Evolutionary conservation across 805 yeast genomes (phyloP), one percentile per base, ranked within the genome.

Genomic region (Candida ulmi): DNA sequence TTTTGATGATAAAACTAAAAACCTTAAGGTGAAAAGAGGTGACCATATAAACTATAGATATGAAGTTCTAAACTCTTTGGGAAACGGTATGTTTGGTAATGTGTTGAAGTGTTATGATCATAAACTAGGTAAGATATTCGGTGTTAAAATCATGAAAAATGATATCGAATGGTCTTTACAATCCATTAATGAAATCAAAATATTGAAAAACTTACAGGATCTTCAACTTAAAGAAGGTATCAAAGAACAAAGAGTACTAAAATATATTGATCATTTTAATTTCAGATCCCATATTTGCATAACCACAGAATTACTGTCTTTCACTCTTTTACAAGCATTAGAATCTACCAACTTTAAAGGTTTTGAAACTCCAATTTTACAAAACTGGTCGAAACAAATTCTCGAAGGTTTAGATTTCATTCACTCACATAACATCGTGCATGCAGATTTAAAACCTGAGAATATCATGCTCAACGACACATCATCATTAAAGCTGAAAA

Each of bases 371-470:
- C 35, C 50, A 1, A 46, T 77, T 1, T 52, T 79, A 9, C 57
- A 61, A 45, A 52, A 52, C 19, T 71, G 86, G 53, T 62, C 80
- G 0, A 55, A 47, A 31, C 86, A 84, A 43, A 62, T 84, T 4
- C 59, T 85, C 12, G 56, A 64, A 8, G 90, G 86, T 0, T 57
- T 88, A 33, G 58, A 68, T n/a, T 78, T 68, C 46, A 65, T 88
- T 26, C 88, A 83, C 48, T 47, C 61, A 0, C 54, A 67, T 21
- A 65, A 69, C 11, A 71, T 88, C 7, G 76, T 88, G 19, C 96
- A 88, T 55, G 87, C 95, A 51, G 96, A 88, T 56, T 63, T 88
- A 41, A 88, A 88, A 54, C 96, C 95, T 0, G 95, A 86, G 52
- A 88, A 88, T 58, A 66, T 88, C 28, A 77, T 86, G 80, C 60